These are phyloP conservation scores for Talaromyces sp. DNA, from an alignment of 2,329 filamentous ascomycete species.

Conservation along the genomic window DNA sequence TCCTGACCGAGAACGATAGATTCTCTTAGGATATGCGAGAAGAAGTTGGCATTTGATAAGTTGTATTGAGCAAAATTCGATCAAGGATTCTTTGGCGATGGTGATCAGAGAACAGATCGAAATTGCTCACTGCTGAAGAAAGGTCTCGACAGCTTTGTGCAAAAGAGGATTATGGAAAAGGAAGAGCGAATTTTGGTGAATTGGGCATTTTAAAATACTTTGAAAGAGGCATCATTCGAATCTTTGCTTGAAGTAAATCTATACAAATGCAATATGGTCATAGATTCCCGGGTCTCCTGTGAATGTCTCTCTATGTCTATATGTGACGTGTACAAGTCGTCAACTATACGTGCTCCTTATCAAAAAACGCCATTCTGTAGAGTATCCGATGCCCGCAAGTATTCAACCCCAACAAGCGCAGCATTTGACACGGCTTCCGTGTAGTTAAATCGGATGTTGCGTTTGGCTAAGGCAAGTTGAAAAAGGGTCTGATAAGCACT, in stretches of 20 bases:
- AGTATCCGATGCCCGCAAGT: slow-evolving; percentile 7
- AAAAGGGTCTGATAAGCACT: slow-evolving; percentile 12
- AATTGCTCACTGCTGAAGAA: slow-evolving; percentile 22
- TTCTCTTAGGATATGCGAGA: slow-evolving; percentile 21
- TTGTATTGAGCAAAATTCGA: slow-evolving; percentile 28
- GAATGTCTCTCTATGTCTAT: slow-evolving; percentile 4
- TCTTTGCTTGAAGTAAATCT: neutral
- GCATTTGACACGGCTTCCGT: slow-evolving; percentile 12
- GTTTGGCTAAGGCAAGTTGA: slow-evolving; percentile 5
- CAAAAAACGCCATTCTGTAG: neutral
- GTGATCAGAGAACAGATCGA: slow-evolving; percentile 19
- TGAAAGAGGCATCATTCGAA: neutral
- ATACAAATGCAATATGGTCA: neutral
- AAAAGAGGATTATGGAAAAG: slow-evolving; percentile 18
- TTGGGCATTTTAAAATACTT: neutral
- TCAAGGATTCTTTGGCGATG: slow-evolving; percentile 24
- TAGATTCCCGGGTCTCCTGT: no score
- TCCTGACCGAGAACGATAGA: slow-evolving; percentile 11
- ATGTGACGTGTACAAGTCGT: neutral
- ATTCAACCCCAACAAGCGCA: slow-evolving; percentile 14
- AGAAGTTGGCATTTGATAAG: slow-evolving; percentile 27
- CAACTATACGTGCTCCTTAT: neutral
- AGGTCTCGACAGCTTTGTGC: slow-evolving; percentile 22
- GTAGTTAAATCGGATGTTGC: slow-evolving; percentile 8
- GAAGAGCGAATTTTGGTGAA: neutral